Conservation (phyloP, 2,329 filamentous ascomycete genomes). For the Apiospora marii region DNA sequence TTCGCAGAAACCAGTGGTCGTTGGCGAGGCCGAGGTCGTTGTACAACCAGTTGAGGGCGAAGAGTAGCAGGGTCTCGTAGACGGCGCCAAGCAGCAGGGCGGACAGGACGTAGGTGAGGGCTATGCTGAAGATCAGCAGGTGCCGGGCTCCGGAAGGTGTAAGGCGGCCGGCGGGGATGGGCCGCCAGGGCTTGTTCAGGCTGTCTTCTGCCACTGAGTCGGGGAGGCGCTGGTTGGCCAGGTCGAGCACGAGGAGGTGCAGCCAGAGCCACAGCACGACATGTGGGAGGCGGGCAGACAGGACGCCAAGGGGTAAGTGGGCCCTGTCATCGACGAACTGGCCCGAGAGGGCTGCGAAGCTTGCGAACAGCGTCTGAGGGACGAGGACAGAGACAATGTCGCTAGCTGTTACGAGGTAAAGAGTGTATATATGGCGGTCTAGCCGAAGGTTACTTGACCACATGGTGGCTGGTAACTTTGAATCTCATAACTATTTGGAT, state of each 20-base stretch:
- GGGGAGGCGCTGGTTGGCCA: slow-evolving; percentile 17
- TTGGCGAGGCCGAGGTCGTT: slow-evolving; percentile 13
- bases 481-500: too few species aligned
- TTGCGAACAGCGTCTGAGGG: background rate
- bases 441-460: background rate
- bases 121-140: background rate
- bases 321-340: background rate
- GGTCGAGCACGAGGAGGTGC: background rate
- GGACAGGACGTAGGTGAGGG: background rate
- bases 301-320: background rate
- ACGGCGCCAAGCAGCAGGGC: background rate
- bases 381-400: slow-evolving; percentile 1
- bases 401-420: background rate
- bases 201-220: background rate
- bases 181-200: slow-evolving; percentile 21
- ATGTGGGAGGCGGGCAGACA: background rate
- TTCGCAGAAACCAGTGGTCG: background rate
- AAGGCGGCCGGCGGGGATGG: slow-evolving; percentile 1
- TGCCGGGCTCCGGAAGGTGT: background rate
- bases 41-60: background rate
- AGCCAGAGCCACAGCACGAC: background rate
- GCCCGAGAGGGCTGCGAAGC: background rate
- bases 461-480: too few species aligned
- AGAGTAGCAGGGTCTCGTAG: background rate
- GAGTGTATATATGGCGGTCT: background rate